A percentile compares a stretch with the other conserved stretches of the same genome.
phyloP scores from a whole-genome alignment of 2,329 filamentous ascomycete genomes.

The Fusarium gaditjirri region DNA sequence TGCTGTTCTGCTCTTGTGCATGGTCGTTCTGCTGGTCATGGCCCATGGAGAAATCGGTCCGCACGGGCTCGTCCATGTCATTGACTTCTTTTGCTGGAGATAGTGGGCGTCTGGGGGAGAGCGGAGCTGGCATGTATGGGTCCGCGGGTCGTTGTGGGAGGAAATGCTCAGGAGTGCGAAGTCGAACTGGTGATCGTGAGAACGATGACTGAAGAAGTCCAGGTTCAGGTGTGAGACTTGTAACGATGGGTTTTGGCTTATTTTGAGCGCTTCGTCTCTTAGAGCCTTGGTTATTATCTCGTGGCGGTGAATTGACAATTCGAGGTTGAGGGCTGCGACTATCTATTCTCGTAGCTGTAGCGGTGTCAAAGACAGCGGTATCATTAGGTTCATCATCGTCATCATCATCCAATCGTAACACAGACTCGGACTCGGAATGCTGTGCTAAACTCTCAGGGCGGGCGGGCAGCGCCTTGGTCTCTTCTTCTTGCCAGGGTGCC shows the following conservation, averaged over 20 bases:
- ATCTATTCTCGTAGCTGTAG: conserved; percentile 61
- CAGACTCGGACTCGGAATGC: conserved; percentile 36
- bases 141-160: conserved; percentile 63
- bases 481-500: conserved; percentile 62
- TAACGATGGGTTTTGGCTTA: conserved; percentile 40
- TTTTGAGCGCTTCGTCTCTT: conserved; percentile 39
- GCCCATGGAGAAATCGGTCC: conserved; percentile 50
- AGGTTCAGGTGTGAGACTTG: conserved; percentile 40
- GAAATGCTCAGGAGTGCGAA: conserved; percentile 46
- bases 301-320: conserved; percentile 40
- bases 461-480: conserved; percentile 81
- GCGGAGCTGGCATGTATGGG: conserved; percentile 74
- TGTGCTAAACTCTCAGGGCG: conserved; percentile 66
- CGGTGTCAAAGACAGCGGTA: conserved; percentile 60
- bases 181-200: conserved; percentile 57
- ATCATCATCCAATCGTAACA: conserved; percentile 48
- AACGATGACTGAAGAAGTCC: conserved; percentile 64
- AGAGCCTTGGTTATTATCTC: conserved; percentile 35
- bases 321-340: conserved; percentile 31
- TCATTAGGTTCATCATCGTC: conserved; percentile 60
- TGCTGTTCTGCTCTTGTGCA: conserved; percentile 58
- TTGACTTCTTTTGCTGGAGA: conserved; percentile 53
- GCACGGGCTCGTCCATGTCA: conserved; percentile 43
- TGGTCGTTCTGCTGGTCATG: conserved; percentile 16
- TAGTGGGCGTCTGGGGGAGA: conserved; percentile 71